Evolutionary conservation across 2,329 filamentous ascomycete species (phyloP).

Genomic region (Alternaria ethzedia): DNA sequence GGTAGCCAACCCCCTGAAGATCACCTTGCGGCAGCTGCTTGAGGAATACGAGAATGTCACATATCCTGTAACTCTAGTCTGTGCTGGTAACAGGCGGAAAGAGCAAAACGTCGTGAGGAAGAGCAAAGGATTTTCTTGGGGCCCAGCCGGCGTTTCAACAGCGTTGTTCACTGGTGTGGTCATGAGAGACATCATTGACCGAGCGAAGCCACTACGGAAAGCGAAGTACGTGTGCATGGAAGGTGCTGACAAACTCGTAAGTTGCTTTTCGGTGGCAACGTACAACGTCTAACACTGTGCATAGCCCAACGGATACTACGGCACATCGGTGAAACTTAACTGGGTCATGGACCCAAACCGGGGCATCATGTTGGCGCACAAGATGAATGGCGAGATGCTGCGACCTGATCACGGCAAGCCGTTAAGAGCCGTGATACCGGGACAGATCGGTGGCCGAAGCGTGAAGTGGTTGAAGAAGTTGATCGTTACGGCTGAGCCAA

Average conservation of each 20-base stretch:
- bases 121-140: constrained; percentile 94
- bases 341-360: constrained; percentile 85
- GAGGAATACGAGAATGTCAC: constrained; percentile 80
- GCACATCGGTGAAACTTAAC: constrained; percentile 84
- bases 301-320: constrained; percentile 84
- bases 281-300: constrained; percentile 13
- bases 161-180: constrained; percentile 85
- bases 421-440: constrained; percentile 81
- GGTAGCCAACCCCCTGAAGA: constrained; percentile 75
- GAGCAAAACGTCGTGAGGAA: constrained; percentile 92
- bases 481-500: constrained; percentile 77
- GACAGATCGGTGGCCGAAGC: constrained; percentile 88
- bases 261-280: constrained; percentile 8
- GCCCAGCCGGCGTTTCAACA: constrained; percentile 83
- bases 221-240: constrained; percentile 90
- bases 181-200: constrained; percentile 72
- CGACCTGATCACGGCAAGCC: constrained; percentile 87
- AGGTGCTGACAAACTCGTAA: constrained; percentile 78
- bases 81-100: constrained; percentile 88
- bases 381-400: constrained; percentile 86
- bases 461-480: constrained; percentile 92
- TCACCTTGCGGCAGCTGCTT: constrained; percentile 76
- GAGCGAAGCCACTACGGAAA: constrained; percentile 70
- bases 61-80: constrained; percentile 86
- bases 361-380: constrained; percentile 85